These are phyloP conservation scores for Gymnopus androsaceus DNA, from an alignment of 1,284 basidiomycete genomes.

Conservation along the genomic window DNA sequence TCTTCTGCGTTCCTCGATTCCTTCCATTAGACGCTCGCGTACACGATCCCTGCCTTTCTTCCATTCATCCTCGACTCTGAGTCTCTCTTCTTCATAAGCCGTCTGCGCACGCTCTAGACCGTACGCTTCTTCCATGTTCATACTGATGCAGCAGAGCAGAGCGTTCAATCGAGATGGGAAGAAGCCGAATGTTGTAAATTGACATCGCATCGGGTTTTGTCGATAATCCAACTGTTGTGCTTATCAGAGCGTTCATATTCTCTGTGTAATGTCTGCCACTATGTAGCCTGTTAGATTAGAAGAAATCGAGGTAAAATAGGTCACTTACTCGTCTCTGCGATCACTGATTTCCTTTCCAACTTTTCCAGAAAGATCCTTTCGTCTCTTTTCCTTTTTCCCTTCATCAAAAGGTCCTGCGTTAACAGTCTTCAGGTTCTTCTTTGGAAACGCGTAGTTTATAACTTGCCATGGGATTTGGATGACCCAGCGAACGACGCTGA, in stretches of 20 bases:
- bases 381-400: constrained; percentile 57
- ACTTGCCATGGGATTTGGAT: constrained; percentile 34
- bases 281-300: constrained; percentile 22
- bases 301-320: constrained; percentile 3
- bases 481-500: constrained; percentile 31
- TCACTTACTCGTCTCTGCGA: constrained; percentile 69
- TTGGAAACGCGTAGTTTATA: background rate
- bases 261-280: constrained; percentile 59
- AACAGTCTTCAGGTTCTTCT: background rate
- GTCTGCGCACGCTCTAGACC: constrained; percentile 60
- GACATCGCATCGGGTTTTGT: constrained; percentile 64
- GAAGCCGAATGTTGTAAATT: constrained; percentile 67
- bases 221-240: constrained; percentile 57
- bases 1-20: constrained; percentile 75
- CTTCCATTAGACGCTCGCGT: constrained; percentile 73
- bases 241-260: constrained; percentile 54
- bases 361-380: constrained; percentile 67
- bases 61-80: constrained; percentile 79
- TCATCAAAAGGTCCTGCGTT: constrained; percentile 34
- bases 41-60: constrained; percentile 68
- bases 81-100: constrained; percentile 75
- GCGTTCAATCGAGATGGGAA: constrained; percentile 72
- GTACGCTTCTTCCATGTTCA: constrained; percentile 64
- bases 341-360: constrained; percentile 70
- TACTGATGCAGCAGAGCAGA: constrained; percentile 68